Percentiles rank a stretch among this genome's conserved stretches.
Conservation (phyloP, 805 yeast genomes). For the Metschnikowia anglica region DNA sequence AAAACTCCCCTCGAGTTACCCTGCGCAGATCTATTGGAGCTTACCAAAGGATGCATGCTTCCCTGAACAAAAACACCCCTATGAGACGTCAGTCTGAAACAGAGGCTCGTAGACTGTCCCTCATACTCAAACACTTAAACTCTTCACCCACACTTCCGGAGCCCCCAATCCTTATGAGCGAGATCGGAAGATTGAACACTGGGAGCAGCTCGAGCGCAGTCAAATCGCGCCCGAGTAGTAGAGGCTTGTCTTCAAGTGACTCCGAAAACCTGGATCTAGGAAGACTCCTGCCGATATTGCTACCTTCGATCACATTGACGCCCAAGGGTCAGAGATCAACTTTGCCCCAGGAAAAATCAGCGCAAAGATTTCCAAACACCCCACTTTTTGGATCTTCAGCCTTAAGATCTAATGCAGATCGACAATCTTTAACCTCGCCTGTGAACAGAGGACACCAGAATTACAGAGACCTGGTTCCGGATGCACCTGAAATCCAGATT, state of each 20-base stretch:
- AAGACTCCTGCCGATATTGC: conserved; percentile 20
- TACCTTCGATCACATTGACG: conserved; percentile 12
- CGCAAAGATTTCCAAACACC: conserved; percentile 15
- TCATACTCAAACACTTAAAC: conserved; percentile 35
- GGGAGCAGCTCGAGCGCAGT: conserved; percentile 19
- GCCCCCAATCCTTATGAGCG: conserved; percentile 42
- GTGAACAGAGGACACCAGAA: conserved; percentile 4
- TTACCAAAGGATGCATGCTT: conserved; percentile 9
- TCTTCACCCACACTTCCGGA: conserved; percentile 47
- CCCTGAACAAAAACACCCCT: conserved; percentile 12
- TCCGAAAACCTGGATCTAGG: conserved; percentile 11
- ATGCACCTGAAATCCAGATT: conserved; percentile 12
- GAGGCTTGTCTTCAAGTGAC: conserved; percentile 7
- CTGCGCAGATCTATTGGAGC: not conserved
- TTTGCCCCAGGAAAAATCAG: conserved; percentile 5
- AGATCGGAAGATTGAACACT: conserved; percentile 24
- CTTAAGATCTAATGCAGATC: conserved; percentile 1
- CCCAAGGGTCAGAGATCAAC: conserved; percentile 5
- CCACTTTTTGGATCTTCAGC: conserved; percentile 12
- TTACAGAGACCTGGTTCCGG: not conserved
- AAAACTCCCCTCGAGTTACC: not conserved
- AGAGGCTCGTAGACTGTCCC: conserved; percentile 25
- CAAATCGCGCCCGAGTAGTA: not conserved
- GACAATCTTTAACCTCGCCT: conserved; percentile 10
- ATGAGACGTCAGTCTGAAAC: conserved; percentile 12